These are phyloP conservation scores for Solanum sejunctum DNA, from an alignment of 257 asterid species.

Conservation along the genomic window DNA sequence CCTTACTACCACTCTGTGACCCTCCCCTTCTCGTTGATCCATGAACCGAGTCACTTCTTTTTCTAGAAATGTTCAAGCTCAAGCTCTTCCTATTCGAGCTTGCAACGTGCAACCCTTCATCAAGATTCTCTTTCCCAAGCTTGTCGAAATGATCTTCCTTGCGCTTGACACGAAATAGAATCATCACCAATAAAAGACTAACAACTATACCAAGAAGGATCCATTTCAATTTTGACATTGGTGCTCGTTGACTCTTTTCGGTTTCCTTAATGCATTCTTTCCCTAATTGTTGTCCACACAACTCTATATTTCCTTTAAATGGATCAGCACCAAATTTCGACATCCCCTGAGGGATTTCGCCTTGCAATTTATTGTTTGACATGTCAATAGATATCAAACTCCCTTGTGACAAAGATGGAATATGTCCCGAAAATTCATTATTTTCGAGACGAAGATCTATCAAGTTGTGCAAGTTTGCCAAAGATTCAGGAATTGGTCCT, in stretches of 20 bases:
- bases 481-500: slow-evolving; percentile 48
- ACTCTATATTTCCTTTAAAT: slow-evolving; percentile 41
- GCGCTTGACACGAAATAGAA: slow-evolving; percentile 35
- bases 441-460: slow-evolving; percentile 27
- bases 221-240: slow-evolving; percentile 31
- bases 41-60: slow-evolving; percentile 11
- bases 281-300: slow-evolving; percentile 45
- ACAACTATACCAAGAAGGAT: slow-evolving; percentile 41
- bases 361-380: slow-evolving; percentile 45
- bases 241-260: background rate
- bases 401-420: slow-evolving; percentile 33
- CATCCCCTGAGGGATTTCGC: slow-evolving; percentile 54
- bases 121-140: slow-evolving; percentile 38
- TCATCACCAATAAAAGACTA: slow-evolving; percentile 30
- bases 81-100: slow-evolving; percentile 14
- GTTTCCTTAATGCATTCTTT: slow-evolving; percentile 20
- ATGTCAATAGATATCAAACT: slow-evolving; percentile 24
- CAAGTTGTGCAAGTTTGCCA: slow-evolving; percentile 15
- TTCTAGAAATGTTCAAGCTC: slow-evolving; percentile 6
- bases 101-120: slow-evolving; percentile 30
- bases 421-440: slow-evolving; percentile 50
- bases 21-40: slow-evolving; percentile 25
- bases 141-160: slow-evolving; percentile 28
- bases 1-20: background rate
- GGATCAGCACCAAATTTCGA: slow-evolving; percentile 28